A percentile compares a stretch with the other conserved stretches of the same genome.
Conservation (phyloP, 306 rosid genomes). For the Prunus fruticosa region DNA sequence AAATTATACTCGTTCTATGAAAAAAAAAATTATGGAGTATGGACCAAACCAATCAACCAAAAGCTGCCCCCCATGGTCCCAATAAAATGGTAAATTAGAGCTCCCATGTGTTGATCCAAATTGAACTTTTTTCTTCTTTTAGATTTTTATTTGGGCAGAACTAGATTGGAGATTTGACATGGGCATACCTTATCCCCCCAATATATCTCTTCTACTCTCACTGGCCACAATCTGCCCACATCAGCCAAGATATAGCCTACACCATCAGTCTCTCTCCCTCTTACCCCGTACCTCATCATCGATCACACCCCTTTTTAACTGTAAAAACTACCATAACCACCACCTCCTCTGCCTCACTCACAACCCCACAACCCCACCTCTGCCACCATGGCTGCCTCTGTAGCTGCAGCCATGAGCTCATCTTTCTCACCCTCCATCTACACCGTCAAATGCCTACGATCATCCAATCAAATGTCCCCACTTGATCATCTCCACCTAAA, state of each 20-base stretch:
- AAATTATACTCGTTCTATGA: too few relatives aligned
- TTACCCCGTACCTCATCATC: background rate
- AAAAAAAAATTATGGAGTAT: too few relatives aligned
- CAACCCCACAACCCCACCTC: background rate
- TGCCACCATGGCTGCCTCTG: conserved; percentile 60
- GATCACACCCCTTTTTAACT: conserved; percentile 4
- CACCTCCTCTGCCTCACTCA: background rate
- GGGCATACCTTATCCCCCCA: conserved; percentile 46
- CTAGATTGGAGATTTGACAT: background rate
- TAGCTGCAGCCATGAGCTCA: conserved; percentile 57
- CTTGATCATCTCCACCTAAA: conserved; percentile 30
- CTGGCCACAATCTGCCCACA: conserved; percentile 59
- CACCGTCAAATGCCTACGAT: conserved; percentile 45
- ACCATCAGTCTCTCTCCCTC: background rate
- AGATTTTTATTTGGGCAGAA: background rate
- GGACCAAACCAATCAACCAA: background rate
- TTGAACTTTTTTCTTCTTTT: background rate
- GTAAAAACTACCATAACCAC: conserved; percentile 10
- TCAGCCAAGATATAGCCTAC: conserved; percentile 28
- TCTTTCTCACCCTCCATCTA: conserved; percentile 58
- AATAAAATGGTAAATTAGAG: background rate
- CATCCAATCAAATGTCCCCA: conserved; percentile 23
- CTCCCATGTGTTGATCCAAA: background rate
- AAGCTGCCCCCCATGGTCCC: background rate
- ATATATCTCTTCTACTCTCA: conserved; percentile 27